These are phyloP conservation scores for Platanus orientalis DNA, from an alignment of 164 flowering plant species.

Conservation along the genomic window DNA sequence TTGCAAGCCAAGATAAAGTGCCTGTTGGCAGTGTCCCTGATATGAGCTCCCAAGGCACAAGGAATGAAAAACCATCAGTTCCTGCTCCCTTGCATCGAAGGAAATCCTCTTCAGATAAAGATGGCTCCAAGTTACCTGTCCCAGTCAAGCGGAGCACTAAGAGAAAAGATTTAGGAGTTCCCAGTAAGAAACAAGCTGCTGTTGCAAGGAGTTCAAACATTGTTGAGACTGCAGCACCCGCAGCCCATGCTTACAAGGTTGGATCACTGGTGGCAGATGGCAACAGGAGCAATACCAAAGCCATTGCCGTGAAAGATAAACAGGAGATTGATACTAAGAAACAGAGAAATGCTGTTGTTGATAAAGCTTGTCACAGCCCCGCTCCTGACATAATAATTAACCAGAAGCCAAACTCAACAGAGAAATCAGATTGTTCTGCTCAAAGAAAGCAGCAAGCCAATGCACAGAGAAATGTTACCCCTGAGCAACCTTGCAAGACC, in stretches of 20 bases:
- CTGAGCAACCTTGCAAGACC: constrained; percentile 5
- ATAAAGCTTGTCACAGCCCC: not conserved
- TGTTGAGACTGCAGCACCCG: not conserved
- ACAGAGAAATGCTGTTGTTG: not conserved
- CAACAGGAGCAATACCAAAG: not conserved
- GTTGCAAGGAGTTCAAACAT: not conserved
- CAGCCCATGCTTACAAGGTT: constrained; percentile 1
- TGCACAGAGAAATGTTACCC: constrained; percentile 4
- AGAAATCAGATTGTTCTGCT: not conserved
- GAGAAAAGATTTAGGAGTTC: constrained; percentile 16
- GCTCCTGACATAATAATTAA: not conserved
- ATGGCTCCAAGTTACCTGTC: constrained; percentile 13
- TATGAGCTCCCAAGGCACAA: constrained; percentile 14
- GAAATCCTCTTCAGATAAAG: constrained; percentile 20
- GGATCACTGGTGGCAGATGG: not conserved
- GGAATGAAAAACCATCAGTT: constrained; percentile 5
- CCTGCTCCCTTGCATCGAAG: constrained; percentile 9
- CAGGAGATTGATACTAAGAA: constrained; percentile 10
- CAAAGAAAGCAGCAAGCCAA: constrained; percentile 4
- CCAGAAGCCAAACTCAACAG: not conserved
- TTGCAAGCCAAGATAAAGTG: constrained; percentile 6
- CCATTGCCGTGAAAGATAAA: not conserved
- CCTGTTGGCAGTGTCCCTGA: constrained; percentile 1
- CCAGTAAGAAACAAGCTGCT: constrained; percentile 1
- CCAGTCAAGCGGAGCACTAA: constrained; percentile 12